Evolutionary conservation across 345 rosid genomes (phyloP).

Genomic region (Limnanthes douglasii): DNA sequence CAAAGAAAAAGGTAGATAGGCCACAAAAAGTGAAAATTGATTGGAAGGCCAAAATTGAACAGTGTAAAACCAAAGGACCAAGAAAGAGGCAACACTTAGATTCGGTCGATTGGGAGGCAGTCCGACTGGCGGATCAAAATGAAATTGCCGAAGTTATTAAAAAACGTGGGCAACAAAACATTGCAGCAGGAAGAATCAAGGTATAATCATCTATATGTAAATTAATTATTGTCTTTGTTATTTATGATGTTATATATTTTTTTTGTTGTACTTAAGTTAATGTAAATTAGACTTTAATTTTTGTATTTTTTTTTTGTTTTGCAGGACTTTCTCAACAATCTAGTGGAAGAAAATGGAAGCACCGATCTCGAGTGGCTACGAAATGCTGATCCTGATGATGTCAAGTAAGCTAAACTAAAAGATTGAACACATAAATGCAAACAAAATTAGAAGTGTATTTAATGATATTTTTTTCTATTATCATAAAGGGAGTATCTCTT

Average conservation of each 20-base stretch:
- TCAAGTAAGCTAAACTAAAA: conserved; percentile 45
- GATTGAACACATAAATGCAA: no score
- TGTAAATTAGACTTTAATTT: neutral
- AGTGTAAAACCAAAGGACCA: conserved; percentile 13
- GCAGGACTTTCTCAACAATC: conserved; percentile 32
- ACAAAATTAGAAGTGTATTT: no score
- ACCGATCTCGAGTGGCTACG: conserved; percentile 69
- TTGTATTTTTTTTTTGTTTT: neutral
- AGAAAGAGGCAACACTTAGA: conserved; percentile 25
- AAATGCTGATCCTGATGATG: conserved; percentile 33
- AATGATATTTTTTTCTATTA: neutral
- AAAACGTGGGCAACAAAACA: conserved; percentile 34
- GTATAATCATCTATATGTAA: conserved; percentile 9
- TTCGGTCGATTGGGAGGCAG: conserved; percentile 47
- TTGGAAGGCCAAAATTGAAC: conserved; percentile 29
- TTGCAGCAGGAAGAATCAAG: conserved; percentile 26
- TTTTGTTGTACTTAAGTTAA: no score
- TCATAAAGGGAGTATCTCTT: conserved; percentile 44
- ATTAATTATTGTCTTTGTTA: no score
- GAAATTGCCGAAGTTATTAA: conserved; percentile 19
- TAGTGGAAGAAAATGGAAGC: conserved; percentile 18
- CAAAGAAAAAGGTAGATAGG: conserved; percentile 2
- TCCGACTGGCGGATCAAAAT: conserved; percentile 14
- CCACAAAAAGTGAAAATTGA: conserved; percentile 11
- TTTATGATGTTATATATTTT: no score